These are phyloP conservation scores for Tulasnella sp. DNA, from an alignment of 768 basidiomycete species.

Conservation along the genomic window DNA sequence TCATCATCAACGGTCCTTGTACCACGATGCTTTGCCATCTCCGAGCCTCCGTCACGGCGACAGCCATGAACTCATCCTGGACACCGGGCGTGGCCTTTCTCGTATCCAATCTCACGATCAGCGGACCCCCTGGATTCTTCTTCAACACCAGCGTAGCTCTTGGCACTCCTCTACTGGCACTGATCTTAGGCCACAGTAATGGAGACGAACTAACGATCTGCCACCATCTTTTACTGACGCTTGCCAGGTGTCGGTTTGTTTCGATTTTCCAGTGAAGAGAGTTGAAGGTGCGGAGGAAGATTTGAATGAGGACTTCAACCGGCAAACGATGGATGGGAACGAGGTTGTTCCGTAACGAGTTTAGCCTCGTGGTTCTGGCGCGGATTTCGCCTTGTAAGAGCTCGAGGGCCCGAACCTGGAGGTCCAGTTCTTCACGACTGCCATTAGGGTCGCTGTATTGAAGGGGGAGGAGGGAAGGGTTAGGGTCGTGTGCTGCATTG, in stretches of 20 bases:
- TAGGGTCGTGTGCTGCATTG: not conserved
- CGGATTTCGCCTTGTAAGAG: not conserved
- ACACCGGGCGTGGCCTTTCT: not conserved
- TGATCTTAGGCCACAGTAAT: not conserved
- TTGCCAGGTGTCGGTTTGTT: not conserved
- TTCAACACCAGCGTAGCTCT: not conserved
- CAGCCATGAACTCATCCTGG: not conserved
- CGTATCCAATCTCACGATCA: not conserved
- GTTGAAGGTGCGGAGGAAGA: not conserved
- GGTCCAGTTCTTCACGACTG: not conserved
- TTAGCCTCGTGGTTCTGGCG: not conserved
- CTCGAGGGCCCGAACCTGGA: not conserved
- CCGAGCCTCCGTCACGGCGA: not conserved
- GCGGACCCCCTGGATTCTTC: not conserved
- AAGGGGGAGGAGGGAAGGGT: not conserved
- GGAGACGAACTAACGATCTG: not conserved
- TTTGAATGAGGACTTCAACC: slow-evolving; percentile 9
- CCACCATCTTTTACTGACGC: not conserved
- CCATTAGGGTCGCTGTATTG: not conserved
- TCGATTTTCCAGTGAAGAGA: not conserved
- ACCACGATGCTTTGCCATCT: slow-evolving; percentile 5
- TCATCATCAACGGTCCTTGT: not conserved
- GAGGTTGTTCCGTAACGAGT: not conserved
- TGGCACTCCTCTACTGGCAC: not conserved
- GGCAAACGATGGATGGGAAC: slow-evolving; percentile 12